These are phyloP conservation scores for Quercus gilva DNA, from an alignment of 306 rosid species.

Conservation along the genomic window DNA sequence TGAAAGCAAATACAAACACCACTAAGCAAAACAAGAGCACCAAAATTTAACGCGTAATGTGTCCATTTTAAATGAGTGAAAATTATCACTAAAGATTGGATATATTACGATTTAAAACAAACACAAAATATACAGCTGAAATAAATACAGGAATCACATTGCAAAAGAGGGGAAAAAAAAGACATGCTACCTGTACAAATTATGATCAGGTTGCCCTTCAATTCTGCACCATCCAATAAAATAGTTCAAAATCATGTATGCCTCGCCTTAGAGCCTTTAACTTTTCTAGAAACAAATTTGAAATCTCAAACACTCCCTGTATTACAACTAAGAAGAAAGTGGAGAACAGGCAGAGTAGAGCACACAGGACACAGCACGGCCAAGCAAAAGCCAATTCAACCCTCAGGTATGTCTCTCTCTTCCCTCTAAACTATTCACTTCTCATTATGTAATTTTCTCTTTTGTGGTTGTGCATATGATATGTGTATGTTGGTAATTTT, in stretches of 20 bases:
- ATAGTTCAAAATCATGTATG: background rate
- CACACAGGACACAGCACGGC: too few species aligned
- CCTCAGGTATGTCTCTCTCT: too few species aligned
- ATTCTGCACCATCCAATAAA: slow-evolving; percentile 46
- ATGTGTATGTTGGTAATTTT: too few species aligned
- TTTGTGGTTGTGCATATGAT: too few species aligned
- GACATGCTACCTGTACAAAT: slow-evolving; percentile 69
- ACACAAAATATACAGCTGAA: background rate
- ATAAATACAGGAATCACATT: background rate
- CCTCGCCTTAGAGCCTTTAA: too few species aligned
- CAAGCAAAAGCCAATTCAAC: too few species aligned
- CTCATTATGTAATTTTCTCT: too few species aligned
- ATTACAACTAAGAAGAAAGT: too few species aligned
- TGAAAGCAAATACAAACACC: background rate
- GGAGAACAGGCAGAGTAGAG: too few species aligned
- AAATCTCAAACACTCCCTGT: too few species aligned
- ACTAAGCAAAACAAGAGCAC: background rate
- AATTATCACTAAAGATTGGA: slow-evolving; percentile 1
- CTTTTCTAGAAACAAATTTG: too few species aligned
- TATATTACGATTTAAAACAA: background rate
- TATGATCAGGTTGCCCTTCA: slow-evolving; percentile 73
- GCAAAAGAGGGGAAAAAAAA: slow-evolving; percentile 4
- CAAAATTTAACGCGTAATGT: background rate
- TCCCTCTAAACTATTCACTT: too few species aligned
- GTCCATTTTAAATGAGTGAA: background rate